phyloP scores from a whole-genome alignment of 2,329 filamentous ascomycete genomes.

The Neonectria ditissima region DNA sequence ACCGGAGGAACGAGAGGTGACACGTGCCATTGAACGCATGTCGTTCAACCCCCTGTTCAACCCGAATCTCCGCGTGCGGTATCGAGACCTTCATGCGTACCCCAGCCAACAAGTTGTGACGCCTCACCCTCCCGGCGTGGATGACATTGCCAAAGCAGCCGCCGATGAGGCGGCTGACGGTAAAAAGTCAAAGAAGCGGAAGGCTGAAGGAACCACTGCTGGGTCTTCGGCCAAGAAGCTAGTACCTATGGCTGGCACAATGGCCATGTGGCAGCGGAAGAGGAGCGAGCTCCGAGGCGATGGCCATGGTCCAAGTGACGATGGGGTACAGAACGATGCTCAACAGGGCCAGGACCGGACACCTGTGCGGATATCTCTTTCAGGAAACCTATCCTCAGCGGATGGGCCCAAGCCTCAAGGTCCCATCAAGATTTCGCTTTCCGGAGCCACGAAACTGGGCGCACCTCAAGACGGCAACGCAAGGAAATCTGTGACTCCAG shows the following conservation, averaged over 20 bases:
- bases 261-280: slow-evolving; percentile 60
- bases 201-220: slow-evolving; percentile 56
- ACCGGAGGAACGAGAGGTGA: slow-evolving; percentile 71
- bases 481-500: slow-evolving; percentile 28
- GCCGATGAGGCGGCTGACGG: slow-evolving; percentile 46
- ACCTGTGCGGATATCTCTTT: slow-evolving; percentile 38
- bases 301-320: slow-evolving; percentile 17
- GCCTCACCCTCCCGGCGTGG: slow-evolving; percentile 56
- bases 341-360: slow-evolving; percentile 36
- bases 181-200: slow-evolving; percentile 65
- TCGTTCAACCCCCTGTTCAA: slow-evolving; percentile 80
- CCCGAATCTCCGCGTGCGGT: slow-evolving; percentile 74
- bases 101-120: slow-evolving; percentile 73
- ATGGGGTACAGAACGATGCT: slow-evolving; percentile 17
- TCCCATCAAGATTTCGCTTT: slow-evolving; percentile 50
- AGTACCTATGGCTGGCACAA: slow-evolving; percentile 56
- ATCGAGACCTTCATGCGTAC: slow-evolving; percentile 82
- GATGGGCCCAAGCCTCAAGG: slow-evolving; percentile 36
- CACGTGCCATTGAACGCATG: slow-evolving; percentile 68
- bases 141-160: slow-evolving; percentile 44
- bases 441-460: slow-evolving; percentile 37
- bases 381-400: slow-evolving; percentile 22
- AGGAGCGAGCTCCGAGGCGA: slow-evolving; percentile 54
- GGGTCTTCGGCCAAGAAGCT: slow-evolving; percentile 52
- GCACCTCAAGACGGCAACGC: slow-evolving; percentile 23